A percentile compares a stretch with the other conserved stretches of the same genome.
phyloP scores from a whole-genome alignment of 208 protist species.

The Porcisia deanei region DNA sequence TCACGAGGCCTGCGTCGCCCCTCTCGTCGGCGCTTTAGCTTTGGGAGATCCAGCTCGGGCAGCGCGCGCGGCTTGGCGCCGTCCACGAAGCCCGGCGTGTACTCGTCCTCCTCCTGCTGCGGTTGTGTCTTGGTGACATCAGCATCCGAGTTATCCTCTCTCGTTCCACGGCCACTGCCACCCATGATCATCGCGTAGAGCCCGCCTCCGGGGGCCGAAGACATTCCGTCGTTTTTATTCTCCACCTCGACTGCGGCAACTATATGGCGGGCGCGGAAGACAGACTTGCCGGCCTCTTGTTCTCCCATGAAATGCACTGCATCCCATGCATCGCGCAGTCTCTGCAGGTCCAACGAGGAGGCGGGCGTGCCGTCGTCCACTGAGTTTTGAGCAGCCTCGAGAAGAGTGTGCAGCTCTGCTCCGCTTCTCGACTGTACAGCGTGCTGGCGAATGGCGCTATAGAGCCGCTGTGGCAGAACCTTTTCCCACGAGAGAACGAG shows the following conservation, averaged over 20 bases:
- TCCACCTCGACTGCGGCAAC: neutral
- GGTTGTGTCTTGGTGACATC: neutral
- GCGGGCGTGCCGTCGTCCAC: conserved; percentile 36
- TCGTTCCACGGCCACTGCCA: neutral
- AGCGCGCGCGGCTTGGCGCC: conserved; percentile 59
- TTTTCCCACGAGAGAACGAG: conserved; percentile 72
- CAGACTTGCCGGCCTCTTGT: conserved; percentile 7
- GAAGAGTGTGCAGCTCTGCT: conserved; percentile 57
- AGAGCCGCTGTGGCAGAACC: conserved; percentile 51
- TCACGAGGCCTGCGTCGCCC: conserved; percentile 58
- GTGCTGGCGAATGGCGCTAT: conserved; percentile 46
- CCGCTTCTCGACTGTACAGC: conserved; percentile 63
- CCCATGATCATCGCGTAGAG: neutral
- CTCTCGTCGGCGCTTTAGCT: conserved; percentile 47
- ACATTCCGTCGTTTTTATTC: neutral
- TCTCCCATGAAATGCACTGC: conserved; percentile 52
- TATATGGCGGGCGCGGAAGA: conserved; percentile 8
- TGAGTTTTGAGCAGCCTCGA: conserved; percentile 28
- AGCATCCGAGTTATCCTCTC: neutral
- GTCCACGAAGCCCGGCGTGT: conserved; percentile 55
- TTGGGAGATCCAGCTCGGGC: conserved; percentile 40
- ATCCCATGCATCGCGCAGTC: conserved; percentile 65
- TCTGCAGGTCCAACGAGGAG: conserved; percentile 40
- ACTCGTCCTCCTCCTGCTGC: conserved; percentile 62
- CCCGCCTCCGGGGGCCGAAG: neutral